A percentile compares a stretch with the other conserved stretches of the same genome.
Conservation (phyloP, 441 rosid species). For the Adansonia madagascariensis region DNA sequence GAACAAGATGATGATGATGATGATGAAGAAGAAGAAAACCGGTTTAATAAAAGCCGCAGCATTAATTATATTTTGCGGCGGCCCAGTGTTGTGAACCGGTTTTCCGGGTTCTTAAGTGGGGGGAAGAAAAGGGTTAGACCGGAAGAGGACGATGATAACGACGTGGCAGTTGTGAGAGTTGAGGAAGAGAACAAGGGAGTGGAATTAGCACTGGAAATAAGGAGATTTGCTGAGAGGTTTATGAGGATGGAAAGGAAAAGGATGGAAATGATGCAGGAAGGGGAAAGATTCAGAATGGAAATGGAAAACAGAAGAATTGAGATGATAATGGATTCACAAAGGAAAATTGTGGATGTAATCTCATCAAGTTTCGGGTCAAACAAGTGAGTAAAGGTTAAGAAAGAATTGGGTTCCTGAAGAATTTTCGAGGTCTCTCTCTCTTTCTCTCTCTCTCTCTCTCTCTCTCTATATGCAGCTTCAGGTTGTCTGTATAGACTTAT, state of each 20-base stretch:
- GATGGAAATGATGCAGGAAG: slow-evolving; percentile 54
- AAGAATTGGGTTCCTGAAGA: slow-evolving; percentile 2
- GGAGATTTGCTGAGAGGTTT: slow-evolving; percentile 46
- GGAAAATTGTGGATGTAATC: slow-evolving; percentile 50
- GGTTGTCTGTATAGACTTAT: background rate
- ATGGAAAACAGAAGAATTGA: slow-evolving; percentile 48
- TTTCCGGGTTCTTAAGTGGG: slow-evolving; percentile 37
- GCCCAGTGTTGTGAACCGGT: slow-evolving; percentile 54
- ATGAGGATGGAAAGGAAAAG: slow-evolving; percentile 52
- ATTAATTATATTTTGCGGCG: slow-evolving; percentile 58
- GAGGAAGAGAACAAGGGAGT: slow-evolving; percentile 36
- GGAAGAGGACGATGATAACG: slow-evolving; percentile 29
- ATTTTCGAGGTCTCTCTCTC: background rate
- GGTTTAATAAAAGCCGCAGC: slow-evolving; percentile 52
- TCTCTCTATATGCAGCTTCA: background rate
- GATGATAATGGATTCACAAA: slow-evolving; percentile 48
- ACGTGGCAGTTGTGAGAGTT: background rate
- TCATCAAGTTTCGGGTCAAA: slow-evolving; percentile 29
- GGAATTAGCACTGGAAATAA: slow-evolving; percentile 46
- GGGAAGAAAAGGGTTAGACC: slow-evolving; percentile 35
- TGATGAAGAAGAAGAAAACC: slow-evolving; percentile 21
- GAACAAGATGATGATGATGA: slow-evolving; percentile 28
- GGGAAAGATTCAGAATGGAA: slow-evolving; percentile 43
- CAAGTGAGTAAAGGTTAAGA: background rate
- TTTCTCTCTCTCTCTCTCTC: too few relatives aligned